Percentiles rank a stretch among this genome's conserved stretches.
Conservation (phyloP, 805 yeast species). For the Clavispora santaluciae region DNA sequence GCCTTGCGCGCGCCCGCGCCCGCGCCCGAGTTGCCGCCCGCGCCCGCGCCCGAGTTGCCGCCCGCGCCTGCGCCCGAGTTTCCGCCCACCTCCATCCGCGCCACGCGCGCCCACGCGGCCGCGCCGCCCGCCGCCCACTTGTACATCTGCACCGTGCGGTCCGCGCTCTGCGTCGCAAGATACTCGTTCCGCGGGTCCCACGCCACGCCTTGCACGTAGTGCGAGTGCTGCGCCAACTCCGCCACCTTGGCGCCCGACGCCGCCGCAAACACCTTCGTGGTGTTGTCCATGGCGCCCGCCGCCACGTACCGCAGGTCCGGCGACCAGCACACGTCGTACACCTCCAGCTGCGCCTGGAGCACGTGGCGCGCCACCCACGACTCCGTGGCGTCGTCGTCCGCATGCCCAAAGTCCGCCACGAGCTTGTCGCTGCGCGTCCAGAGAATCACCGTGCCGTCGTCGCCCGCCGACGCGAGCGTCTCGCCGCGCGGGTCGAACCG, state of each 20-base stretch:
- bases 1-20: conserved; percentile 16
- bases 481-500: conserved; percentile 71
- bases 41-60: conserved; percentile 42
- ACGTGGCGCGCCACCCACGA: conserved; percentile 66
- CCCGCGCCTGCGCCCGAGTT: conserved; percentile 31
- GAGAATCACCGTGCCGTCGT: conserved; percentile 82
- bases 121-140: conserved; percentile 31
- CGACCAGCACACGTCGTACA: conserved; percentile 91
- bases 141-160: conserved; percentile 75
- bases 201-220: conserved; percentile 91
- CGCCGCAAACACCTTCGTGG: conserved; percentile 62
- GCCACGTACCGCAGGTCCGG: conserved; percentile 73
- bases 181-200: conserved; percentile 89
- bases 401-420: conserved; percentile 56
- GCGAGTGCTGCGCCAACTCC: conserved; percentile 69
- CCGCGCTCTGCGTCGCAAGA: conserved; percentile 86
- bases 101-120: conserved; percentile 12
- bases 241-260: conserved; percentile 51
- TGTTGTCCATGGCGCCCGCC: conserved; percentile 91
- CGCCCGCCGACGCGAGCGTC: conserved; percentile 84
- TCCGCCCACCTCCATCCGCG: conserved; percentile 41
- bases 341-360: conserved; percentile 63
- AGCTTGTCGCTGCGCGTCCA: conserved; percentile 64
- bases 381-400: conserved; percentile 56
- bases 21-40: conserved; percentile 27